A percentile compares a stretch with the other conserved stretches of the same genome.
Evolutionary conservation across 371 early-diverging fungal genomes (phyloP).

Genomic region (Rhizomucor pusillus): DNA sequence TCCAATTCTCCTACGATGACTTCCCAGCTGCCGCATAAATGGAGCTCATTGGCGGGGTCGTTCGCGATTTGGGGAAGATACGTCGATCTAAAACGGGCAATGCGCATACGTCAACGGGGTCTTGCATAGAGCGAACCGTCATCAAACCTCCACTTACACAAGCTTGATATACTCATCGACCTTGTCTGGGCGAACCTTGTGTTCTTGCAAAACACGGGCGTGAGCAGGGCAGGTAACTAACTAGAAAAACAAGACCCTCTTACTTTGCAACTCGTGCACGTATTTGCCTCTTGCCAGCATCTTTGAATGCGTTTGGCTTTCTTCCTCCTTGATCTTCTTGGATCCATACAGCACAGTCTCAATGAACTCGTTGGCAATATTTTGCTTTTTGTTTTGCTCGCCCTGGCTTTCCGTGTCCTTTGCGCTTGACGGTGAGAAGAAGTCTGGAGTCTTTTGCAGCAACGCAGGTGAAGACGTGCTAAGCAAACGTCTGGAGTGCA

Average conservation of each 20-base stretch:
- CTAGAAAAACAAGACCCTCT: too few relatives aligned
- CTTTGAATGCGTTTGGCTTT: constrained; percentile 65
- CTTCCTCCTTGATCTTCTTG: constrained; percentile 50
- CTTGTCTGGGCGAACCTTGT: constrained; percentile 81
- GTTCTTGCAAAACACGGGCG: constrained; percentile 43
- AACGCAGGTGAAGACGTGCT: not conserved
- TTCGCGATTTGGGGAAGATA: constrained; percentile 77
- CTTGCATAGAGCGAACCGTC: not conserved
- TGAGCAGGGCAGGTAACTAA: too few relatives aligned
- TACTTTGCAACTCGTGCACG: constrained; percentile 83
- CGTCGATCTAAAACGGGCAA: constrained; percentile 40
- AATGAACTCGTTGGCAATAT: constrained; percentile 28
- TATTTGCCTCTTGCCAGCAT: constrained; percentile 85
- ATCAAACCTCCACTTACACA: constrained; percentile 39
- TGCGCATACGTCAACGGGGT: too few relatives aligned
- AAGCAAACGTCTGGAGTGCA: not conserved
- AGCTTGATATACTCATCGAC: constrained; percentile 79
- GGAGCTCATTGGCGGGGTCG: constrained; percentile 67
- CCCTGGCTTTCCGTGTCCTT: not conserved
- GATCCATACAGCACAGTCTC: constrained; percentile 67
- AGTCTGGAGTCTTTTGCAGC: not conserved
- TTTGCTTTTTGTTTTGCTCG: constrained; percentile 7
- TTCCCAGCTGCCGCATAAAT: constrained; percentile 87
- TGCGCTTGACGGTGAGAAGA: too few relatives aligned
- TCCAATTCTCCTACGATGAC: constrained; percentile 86